Percentiles rank a stretch among this genome's conserved stretches.
Evolutionary conservation across 1,284 basidiomycete genomes (phyloP).

Genomic region (Volvariella surrecta): DNA sequence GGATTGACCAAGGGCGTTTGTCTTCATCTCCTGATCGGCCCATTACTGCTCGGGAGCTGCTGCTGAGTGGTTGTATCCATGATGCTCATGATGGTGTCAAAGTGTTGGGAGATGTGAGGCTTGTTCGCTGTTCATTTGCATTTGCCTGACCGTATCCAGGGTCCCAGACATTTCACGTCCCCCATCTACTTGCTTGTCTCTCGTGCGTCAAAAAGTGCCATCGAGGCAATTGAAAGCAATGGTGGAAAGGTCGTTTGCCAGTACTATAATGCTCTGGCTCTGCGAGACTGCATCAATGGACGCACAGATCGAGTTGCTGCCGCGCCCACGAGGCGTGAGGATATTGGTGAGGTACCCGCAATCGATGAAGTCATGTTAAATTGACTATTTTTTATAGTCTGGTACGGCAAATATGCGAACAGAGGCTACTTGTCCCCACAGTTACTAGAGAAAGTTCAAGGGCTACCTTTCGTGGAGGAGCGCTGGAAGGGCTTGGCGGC

Average conservation of each 20-base stretch:
- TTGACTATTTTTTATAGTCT: conserved; percentile 43
- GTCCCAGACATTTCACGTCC: conserved; percentile 57
- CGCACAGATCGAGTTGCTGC: conserved; percentile 63
- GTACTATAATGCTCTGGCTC: conserved; percentile 84
- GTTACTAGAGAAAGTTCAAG: conserved; percentile 36
- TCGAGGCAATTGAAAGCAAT: conserved; percentile 72
- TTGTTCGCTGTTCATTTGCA: conserved; percentile 2
- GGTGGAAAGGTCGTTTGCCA: conserved; percentile 87
- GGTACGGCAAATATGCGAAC: conserved; percentile 70
- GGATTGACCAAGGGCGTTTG: conserved; percentile 83
- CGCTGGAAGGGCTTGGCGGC: conserved; percentile 60
- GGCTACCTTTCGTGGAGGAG: conserved; percentile 56
- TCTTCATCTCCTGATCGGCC: conserved; percentile 72
- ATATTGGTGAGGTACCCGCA: conserved; percentile 65
- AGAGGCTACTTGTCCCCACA: conserved; percentile 63
- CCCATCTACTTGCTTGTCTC: conserved; percentile 81
- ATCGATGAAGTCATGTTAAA: too few relatives aligned
- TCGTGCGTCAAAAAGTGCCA: conserved; percentile 81
- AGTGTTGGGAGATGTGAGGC: conserved; percentile 73
- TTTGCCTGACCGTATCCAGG: conserved; percentile 30
- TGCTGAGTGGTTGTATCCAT: conserved; percentile 84
- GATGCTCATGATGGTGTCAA: conserved; percentile 88
- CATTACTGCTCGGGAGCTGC: conserved; percentile 83
- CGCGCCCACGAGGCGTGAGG: conserved; percentile 74
- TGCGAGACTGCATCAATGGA: conserved; percentile 76